Percentiles rank a stretch among this genome's conserved stretches.
These are phyloP conservation scores for Triticum aestivum DNA, from an alignment of 176 grass and related monocot genomes.

Conservation along the genomic window IWGSC_CS_RefSeq_v2.1 NC_057814.1:135292921-135293420, in stretches of 20 bases:
- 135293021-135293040: conserved; percentile 65
- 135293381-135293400: conserved; percentile 7
- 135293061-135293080: conserved; percentile 69
- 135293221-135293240: neutral
- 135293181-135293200: conserved; percentile 32
- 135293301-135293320: conserved; percentile 18
- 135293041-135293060: conserved; percentile 78
- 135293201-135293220: conserved; percentile 14
- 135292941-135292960: conserved; percentile 61
- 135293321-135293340: neutral
- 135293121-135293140: conserved; percentile 60
- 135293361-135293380: neutral
- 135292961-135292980: conserved; percentile 65
- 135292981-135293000: conserved; percentile 57
- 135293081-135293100: conserved; percentile 82
- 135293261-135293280: conserved; percentile 45
- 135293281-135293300: conserved; percentile 18
- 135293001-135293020: conserved; percentile 40
- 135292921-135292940: conserved; percentile 68
- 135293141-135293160: conserved; percentile 37
- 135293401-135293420: neutral
- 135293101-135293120: conserved; percentile 94
- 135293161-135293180: conserved; percentile 47
- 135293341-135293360: neutral
- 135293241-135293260: conserved; percentile 32